These are phyloP conservation scores for Chalara sp. DNA, from an alignment of 2,329 filamentous ascomycete species.

Conservation along the genomic window DNA sequence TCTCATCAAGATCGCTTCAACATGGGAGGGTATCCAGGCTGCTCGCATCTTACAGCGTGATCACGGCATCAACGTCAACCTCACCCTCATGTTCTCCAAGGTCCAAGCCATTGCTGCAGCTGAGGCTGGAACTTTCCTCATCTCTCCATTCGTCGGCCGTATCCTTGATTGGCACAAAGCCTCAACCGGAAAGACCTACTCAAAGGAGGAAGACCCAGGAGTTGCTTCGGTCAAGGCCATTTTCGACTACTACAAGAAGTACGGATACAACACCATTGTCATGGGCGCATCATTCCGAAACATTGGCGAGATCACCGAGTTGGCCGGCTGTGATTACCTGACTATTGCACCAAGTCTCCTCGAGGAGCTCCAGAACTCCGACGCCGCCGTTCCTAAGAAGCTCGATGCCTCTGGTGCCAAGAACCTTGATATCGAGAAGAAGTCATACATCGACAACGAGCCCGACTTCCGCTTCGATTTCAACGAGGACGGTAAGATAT, in stretches of 20 bases:
- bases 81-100: constrained; percentile 97
- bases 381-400: constrained; percentile 81
- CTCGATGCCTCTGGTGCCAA: constrained; percentile 64
- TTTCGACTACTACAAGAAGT: constrained; percentile 99
- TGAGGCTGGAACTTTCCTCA: constrained; percentile 92
- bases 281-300: constrained; percentile 99
- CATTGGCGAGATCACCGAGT: constrained; percentile 92
- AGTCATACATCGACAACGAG: constrained; percentile 86
- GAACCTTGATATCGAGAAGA: constrained; percentile 74
- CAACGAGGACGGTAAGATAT: constrained; percentile 69
- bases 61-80: constrained; percentile 96
- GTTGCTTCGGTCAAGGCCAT: constrained; percentile 89
- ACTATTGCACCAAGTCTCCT: constrained; percentile 95
- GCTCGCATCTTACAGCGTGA: constrained; percentile 93
- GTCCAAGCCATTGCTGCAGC: constrained; percentile 93
- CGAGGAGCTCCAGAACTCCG: constrained; percentile 87
- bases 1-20: constrained; percentile 98
- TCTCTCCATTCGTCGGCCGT: constrained; percentile 97
- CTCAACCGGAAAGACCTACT: constrained; percentile 86
- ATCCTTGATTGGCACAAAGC: constrained; percentile 99
- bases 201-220: constrained; percentile 86
- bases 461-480: constrained; percentile 93
- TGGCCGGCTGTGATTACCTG: constrained; percentile 97
- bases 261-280: constrained; percentile 97
- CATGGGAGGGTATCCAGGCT: constrained; percentile 99